phyloP scores from a whole-genome alignment of 495 filamentous ascomycete genomes.

The Penicillium desertorum region DNA sequence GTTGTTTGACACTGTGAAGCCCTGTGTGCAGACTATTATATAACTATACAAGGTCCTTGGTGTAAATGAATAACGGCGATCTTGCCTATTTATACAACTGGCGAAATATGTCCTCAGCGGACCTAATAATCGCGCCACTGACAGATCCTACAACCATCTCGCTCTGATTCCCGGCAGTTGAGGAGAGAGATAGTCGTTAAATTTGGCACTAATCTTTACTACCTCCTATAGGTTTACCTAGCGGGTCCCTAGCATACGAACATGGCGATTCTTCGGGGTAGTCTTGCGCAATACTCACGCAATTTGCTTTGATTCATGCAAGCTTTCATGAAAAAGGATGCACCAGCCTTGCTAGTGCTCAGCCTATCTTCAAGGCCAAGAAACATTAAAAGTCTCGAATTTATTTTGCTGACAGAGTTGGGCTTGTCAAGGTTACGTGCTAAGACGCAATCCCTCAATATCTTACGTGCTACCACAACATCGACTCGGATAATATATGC shows the following conservation, averaged over 20 bases:
- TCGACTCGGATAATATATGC: not conserved
- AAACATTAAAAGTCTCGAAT: too few species aligned
- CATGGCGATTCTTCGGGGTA: not conserved
- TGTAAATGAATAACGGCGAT: not conserved
- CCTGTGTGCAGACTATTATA: not conserved
- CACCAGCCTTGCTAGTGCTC: not conserved
- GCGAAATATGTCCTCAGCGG: not conserved
- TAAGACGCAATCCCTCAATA: not conserved
- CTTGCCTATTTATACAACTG: not conserved
- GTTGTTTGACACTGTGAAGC: not conserved
- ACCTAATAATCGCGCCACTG: not conserved
- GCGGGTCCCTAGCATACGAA: not conserved
- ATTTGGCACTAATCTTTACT: not conserved
- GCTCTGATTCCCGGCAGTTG: not conserved
- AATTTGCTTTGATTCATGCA: not conserved
- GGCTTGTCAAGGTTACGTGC: not conserved
- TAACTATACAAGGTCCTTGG: not conserved
- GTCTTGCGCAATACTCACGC: constrained; percentile 1
- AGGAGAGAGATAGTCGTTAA: not conserved
- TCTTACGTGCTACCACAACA: not conserved
- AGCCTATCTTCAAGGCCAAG: not conserved
- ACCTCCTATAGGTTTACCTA: not conserved
- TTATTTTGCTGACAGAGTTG: not conserved
- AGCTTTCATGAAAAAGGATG: not conserved
- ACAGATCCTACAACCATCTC: not conserved